A percentile compares a stretch with the other conserved stretches of the same genome.
These are phyloP conservation scores for Tuber aestivum DNA, from an alignment of 495 filamentous ascomycete species.

Conservation along the genomic window DNA sequence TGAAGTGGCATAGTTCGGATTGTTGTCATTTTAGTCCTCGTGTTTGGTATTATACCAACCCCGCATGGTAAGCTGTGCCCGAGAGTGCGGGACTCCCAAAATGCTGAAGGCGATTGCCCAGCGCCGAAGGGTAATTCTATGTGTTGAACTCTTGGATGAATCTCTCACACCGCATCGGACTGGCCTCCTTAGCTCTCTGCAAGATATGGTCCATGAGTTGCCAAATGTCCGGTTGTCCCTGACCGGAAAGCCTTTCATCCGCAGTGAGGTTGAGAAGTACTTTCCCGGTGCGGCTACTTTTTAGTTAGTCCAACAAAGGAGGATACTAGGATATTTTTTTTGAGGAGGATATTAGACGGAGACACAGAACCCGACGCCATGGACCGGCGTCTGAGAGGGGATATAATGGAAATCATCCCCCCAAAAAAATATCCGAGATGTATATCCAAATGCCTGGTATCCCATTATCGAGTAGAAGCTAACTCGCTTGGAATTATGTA, in stretches of 20 bases:
- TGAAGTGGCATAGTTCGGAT: too few species aligned
- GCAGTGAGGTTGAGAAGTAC: not conserved
- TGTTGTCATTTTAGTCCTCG: too few species aligned
- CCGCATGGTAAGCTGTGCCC: too few species aligned
- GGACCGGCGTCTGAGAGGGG: not conserved
- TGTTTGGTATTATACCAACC: too few species aligned
- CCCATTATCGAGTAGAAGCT: rapidly evolving
- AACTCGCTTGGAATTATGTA: not conserved
- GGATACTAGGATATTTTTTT: not conserved
- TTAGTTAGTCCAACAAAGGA: not conserved
- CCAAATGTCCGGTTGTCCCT: not conserved
- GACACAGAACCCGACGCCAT: not conserved
- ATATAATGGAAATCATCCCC: not conserved
- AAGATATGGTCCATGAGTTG: not conserved
- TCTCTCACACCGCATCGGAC: not conserved
- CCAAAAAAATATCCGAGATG: not conserved
- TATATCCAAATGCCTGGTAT: not conserved
- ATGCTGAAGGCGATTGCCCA: not conserved
- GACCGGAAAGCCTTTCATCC: not conserved
- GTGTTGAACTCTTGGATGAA: not conserved
- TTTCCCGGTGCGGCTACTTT: not conserved
- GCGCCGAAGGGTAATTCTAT: not conserved
- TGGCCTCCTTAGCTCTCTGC: not conserved
- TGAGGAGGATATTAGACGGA: not conserved
- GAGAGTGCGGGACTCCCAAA: too few species aligned